Percentiles rank a stretch among this genome's conserved stretches.
Conservation (phyloP, 495 filamentous ascomycete species). For the Parathielavia hyrcaniae region DNA sequence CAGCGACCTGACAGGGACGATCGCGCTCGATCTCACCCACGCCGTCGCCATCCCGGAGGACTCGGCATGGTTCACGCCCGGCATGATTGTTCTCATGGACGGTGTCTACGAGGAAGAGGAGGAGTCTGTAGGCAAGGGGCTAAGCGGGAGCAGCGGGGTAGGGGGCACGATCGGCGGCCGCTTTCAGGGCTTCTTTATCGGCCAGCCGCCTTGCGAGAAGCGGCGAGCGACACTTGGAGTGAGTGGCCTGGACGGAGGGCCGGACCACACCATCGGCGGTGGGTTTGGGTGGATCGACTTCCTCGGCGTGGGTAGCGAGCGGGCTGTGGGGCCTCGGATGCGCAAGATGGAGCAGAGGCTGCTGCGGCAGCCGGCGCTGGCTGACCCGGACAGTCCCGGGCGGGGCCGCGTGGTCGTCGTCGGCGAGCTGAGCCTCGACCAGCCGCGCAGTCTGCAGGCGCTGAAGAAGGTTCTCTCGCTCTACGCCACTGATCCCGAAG, state of each 20-base stretch:
- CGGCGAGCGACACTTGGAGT: conserved; percentile 72
- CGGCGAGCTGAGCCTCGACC: conserved; percentile 79
- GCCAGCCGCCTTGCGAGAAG: conserved; percentile 83
- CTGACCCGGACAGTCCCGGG: conserved; percentile 25
- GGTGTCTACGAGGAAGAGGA: conserved; percentile 92
- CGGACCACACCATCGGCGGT: conserved; percentile 59
- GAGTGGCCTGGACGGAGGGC: conserved; percentile 44
- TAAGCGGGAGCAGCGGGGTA: conserved; percentile 70
- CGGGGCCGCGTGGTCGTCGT: conserved; percentile 60
- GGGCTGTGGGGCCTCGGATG: conserved; percentile 77
- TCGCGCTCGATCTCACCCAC: conserved; percentile 74
- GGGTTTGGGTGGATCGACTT: conserved; percentile 98
- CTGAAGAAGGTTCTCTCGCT: conserved; percentile 64
- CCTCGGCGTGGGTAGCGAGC: conserved; percentile 81
- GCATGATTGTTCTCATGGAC: conserved; percentile 92
- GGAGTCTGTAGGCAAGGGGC: conserved; percentile 54
- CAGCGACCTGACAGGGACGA: conserved; percentile 79
- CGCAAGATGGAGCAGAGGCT: conserved; percentile 58
- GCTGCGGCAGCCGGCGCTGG: conserved; percentile 26
- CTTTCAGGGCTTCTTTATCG: conserved; percentile 83
- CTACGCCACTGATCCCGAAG: conserved; percentile 57
- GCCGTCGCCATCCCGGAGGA: conserved; percentile 76
- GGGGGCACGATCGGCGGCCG: conserved; percentile 83
- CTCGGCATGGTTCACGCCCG: conserved; percentile 83
- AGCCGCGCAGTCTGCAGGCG: conserved; percentile 67